Base-by-base conservation (phyloP, 805 yeast species). In the Candida tibetensis region DNA sequence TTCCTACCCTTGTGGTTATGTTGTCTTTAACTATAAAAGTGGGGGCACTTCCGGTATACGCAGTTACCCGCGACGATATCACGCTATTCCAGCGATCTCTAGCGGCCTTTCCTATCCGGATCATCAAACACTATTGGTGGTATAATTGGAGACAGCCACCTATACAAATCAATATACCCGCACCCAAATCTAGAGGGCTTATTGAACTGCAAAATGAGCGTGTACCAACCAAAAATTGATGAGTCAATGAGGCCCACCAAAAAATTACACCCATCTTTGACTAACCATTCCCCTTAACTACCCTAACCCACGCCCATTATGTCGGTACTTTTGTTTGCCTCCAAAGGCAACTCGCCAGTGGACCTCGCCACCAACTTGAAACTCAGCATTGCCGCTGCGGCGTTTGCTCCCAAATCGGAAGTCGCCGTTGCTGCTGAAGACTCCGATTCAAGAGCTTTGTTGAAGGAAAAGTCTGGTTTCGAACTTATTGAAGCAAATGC, bases 401-500 rank as follows among this genome's bases (percentile, higher is more conserved):
- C 40, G 4, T 46, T 32, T 36, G 25, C 9, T 10, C 48, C 49
- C 3, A 31, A 42, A 6, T 28, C 37, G 17, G 45, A 49, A 27
- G 44, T 58, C 12, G 50, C 44, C 18, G 37, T 47, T 33, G 48
- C 55, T 17, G 62, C 57, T 15, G 50, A 55, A 37, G 63, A 48
- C 25, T 42, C 55, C 30, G 45, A 47, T 3, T 47, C 61, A 33
- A 7, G 25, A 7, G 29, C 17, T 14, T 48, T 39, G 17, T 62
- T 72, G 44, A 39, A 57, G 5, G 68, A 69, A 43, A 57, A 68
- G 27, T 30, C 55, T 17, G 59, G 61, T 2, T 72, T 78, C 37
- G 75, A 72, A 48, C 67, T 84, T 44, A 61, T 69, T 40, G 87
- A 83, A 57, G 69, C 86, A 15, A 81, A 83, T 53, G 80, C 93